Evolutionary conservation across 805 yeast genomes (phyloP), one percentile per base, ranked within the genome.

Genomic region (Saturnispora serradocipensis): DNA sequence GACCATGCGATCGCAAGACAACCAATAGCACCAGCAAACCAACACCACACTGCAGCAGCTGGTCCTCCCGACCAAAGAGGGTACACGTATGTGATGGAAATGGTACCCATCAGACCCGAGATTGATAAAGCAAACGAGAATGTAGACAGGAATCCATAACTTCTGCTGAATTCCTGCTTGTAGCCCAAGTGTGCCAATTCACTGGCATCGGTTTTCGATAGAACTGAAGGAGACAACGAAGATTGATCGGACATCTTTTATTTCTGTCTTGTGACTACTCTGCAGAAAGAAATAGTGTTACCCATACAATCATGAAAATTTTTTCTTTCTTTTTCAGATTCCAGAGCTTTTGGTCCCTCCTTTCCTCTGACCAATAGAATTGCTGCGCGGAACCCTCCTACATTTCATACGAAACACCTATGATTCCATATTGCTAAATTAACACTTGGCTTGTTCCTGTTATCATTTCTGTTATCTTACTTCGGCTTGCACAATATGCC

Each of bases 91-190:
- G 82, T 78, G 34, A 82, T 77, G 10, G 84, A 71, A 34, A 80
- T 75, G 40, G 84, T 78, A 13, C 86, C 86, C 65, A 80, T 74
- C 45, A 81, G 69, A 18, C 86, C 86, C 63, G 83, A 81, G 56
- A 81, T 80, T 28, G 83, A 77, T 43, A 80, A 74, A 3, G 85
- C 85, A 56, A 80, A 80, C 3, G 84, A 82, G 57, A 77, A 81
- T 10, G 83, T 82, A 45, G 82, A 80, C 45, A 80, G 57, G 52
- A 80, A 73, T n/a, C 77, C 72, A 66, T 80, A 82, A 46, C 72
- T 74, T 62, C 88, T 74, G 53, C 65, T 69, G 54, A 82, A 71
- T 56, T 81, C 86, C 61, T 79, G 83, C 60, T 77, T 77, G 60
- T 81, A 82, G 20, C 87, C 88, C 52, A 81, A 67, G 49, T 64